Evolutionary conservation across 2,329 filamentous ascomycete species (phyloP).

Genomic region (Penicillium sp.): DNA sequence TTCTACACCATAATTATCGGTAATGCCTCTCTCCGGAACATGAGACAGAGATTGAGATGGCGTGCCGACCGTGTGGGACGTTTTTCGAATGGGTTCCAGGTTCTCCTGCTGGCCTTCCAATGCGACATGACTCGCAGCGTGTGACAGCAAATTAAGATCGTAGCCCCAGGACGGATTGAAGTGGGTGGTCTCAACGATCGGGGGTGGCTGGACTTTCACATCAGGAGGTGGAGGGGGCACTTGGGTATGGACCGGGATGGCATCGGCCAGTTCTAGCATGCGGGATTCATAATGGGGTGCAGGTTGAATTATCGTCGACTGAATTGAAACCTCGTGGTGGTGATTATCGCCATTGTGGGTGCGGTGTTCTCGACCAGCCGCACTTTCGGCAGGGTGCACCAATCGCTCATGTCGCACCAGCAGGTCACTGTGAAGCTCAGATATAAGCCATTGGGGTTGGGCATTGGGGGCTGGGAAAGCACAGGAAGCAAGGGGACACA

Average conservation of each 20-base stretch:
- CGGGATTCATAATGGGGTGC: constrained; percentile 45
- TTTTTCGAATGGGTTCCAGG: constrained; percentile 41
- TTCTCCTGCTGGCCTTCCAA: constrained; percentile 49
- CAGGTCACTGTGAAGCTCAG: constrained; percentile 42
- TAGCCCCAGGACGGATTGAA: constrained; percentile 56
- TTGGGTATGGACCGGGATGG: constrained; percentile 45
- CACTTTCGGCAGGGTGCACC: constrained; percentile 49
- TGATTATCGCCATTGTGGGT: constrained; percentile 31
- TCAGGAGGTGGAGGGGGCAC: constrained; percentile 37
- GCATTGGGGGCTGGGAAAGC: constrained; percentile 2
- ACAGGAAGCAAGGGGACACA: neutral
- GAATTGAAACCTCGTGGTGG: constrained; percentile 38
- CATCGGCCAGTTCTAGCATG: constrained; percentile 50
- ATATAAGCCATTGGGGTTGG: constrained; percentile 26
- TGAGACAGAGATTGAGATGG: constrained; percentile 38
- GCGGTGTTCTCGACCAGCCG: constrained; percentile 43
- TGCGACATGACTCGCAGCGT: constrained; percentile 53
- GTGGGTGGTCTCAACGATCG: constrained; percentile 47
- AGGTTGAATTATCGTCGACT: constrained; percentile 41
- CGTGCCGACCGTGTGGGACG: constrained; percentile 34
- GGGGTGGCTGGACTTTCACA: constrained; percentile 40
- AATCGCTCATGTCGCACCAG: constrained; percentile 54
- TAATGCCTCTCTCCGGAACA: constrained; percentile 41
- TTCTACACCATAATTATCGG: constrained; percentile 47
- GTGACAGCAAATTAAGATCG: constrained; percentile 51